Evolutionary conservation across 1,284 basidiomycete genomes (phyloP), one percentile per base, ranked within the genome.

Genomic region (Golubevia sp.): DNA sequence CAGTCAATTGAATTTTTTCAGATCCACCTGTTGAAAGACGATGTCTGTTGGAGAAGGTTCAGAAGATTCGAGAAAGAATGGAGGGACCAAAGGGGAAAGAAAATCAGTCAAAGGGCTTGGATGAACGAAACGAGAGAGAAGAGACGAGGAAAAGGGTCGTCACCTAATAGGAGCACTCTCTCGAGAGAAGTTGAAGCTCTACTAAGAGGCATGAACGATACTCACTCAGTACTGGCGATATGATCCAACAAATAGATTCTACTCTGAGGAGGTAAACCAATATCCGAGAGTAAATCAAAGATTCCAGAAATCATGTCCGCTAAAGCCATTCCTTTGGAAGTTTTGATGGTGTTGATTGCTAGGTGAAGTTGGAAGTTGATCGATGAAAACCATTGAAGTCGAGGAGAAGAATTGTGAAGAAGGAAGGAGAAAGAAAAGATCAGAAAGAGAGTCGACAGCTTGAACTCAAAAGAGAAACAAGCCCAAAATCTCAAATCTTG

Each of bases 251-350:
- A 87, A 79, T 96, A 97, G 56, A 96, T 89, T 54, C 94, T 87
- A n/a, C 92, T 91, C 64, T 91, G 88, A 4, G 91, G 87, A 56
- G 94, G 92, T 68, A 98, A 88, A 54, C 96, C 92, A 61, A 98
- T 88, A 0, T 89, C 91, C 73, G 92, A 90, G 38, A 96, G 86
- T 73, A 93, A 93, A 63, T 99, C 96, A 83, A 92, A 97, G 30
- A 95, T 90, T 27, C 95, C 96, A 23, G 89, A 88, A n/a, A 99
- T 90, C 59, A 99, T 88, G 85, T 99, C 97, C 79, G 97, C 94
- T 38, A 99, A 85, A 15, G 97, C 97, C 34, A 99, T 88, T 23
- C 97, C 97, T 62, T 94, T 91, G 64, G 96, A 92, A 1, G 90
- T 90, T 82, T 98, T 98, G 74, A 99, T 84, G 1, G 89, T 87